Evolutionary conservation across 805 yeast species (phyloP), one percentile per base, ranked within the genome.

Genomic region (Candida arabinofermentans): DNA sequence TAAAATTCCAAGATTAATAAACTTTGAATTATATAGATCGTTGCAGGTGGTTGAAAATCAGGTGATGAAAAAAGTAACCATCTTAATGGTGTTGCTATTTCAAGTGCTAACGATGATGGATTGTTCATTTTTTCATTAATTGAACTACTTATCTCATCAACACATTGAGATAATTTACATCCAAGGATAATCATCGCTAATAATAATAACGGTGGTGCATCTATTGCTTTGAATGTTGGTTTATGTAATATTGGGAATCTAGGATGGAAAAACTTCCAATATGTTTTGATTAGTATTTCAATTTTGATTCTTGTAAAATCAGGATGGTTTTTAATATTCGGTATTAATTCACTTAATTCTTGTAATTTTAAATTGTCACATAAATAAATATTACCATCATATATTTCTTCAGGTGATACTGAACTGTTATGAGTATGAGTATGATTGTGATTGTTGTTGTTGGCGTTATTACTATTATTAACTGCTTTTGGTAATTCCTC

Each of bases 31-130:
- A 87, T 76, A 83, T 90, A 87, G 8, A 83, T 66, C 47, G 72
- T 72, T 0, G 88, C 83, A 0, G 96, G 96, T 1, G 95, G 83
- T 43, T 75, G 77, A 57, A 86, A 86, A 40, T 79, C 85, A 7
- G 79, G 78, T 36, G 82, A 76, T 29, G 83, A 76, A 55, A 87
- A 87, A 3, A 88, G 70, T 24, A 75, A 64, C 74, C 81, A 83
- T 40, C 96, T 18, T 16, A 39, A 14, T 27, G 41, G 41, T 13
- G 22, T 33, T 3, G 41, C 41, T 8, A 39, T 39, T 5, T 22
- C 12, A 49, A 67, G 61, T 8, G 79, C 73, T 36, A 79, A 64
- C 36, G 63, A 64, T 40, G 62, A 67, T 31, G 65, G 57, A 34
- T 51, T 42, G 3, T 31, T 26, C 16, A 60, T 37, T 34, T 44